Conservation (phyloP, 345 rosid genomes). For the Corchorus capsularis region DNA sequence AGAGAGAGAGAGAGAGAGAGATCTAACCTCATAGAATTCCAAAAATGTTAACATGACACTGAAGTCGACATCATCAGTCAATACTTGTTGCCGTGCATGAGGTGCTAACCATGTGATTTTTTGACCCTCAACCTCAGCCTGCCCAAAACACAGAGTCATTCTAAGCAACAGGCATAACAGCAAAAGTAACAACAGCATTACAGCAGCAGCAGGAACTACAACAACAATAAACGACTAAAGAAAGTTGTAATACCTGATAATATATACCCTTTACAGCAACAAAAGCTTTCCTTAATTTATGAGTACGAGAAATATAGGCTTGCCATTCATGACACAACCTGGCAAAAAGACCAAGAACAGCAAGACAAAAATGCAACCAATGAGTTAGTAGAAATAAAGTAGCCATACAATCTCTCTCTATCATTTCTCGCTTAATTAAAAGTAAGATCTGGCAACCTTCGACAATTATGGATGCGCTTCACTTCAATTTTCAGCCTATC, state of each 20-base stretch:
- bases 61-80: conserved; percentile 88
- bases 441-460: conserved; percentile 50
- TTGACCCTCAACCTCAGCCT: conserved; percentile 98
- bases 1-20: not conserved
- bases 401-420: not conserved
- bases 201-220: not conserved
- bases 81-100: conserved; percentile 88
- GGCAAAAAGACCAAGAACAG: conserved; percentile 8
- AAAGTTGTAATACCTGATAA: conserved; percentile 63
- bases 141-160: conserved; percentile 8
- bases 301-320: conserved; percentile 76
- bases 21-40: conserved; percentile 88
- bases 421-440: not conserved
- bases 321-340: conserved; percentile 99
- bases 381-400: not conserved
- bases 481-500: conserved; percentile 80
- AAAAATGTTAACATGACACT: conserved; percentile 78
- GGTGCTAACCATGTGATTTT: conserved; percentile 96
- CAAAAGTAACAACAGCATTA: not conserved
- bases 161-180: not conserved
- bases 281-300: conserved; percentile 83
- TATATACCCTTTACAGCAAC: conserved; percentile 95
- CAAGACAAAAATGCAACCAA: conserved; percentile 8
- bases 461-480: conserved; percentile 75
- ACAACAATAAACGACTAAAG: conserved; percentile 12